Conservation (phyloP, 148 eudicot genomes). For the Silene uniflora region DNA sequence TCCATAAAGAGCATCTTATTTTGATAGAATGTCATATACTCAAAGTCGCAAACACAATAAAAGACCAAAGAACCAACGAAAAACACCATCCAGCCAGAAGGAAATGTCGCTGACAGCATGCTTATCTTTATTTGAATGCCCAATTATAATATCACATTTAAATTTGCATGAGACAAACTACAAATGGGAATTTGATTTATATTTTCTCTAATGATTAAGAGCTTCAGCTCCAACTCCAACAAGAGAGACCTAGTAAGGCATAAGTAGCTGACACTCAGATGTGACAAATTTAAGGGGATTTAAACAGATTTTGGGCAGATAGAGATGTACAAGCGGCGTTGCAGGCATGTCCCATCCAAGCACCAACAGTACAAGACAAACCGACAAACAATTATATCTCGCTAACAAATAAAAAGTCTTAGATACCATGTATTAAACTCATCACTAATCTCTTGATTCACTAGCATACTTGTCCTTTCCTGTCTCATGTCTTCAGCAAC, state of each 20-base stretch:
- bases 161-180: no score
- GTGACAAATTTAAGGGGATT: no score
- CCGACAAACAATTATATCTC: not conserved
- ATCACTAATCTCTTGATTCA: not conserved
- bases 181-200: not conserved
- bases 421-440: not conserved
- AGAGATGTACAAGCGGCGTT: not conserved
- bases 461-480: not conserved
- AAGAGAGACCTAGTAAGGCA: not conserved
- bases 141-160: not conserved
- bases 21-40: not conserved
- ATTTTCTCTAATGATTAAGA: not conserved
- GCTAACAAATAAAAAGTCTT: not conserved
- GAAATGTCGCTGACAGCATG: not conserved
- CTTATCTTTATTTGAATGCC: not conserved
- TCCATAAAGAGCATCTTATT: not conserved
- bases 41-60: not conserved
- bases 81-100: not conserved
- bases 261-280: not conserved
- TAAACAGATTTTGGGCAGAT: not conserved
- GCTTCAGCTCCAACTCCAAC: not conserved
- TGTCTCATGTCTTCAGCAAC: not conserved
- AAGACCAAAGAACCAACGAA: not conserved
- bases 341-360: not conserved
- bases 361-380: not conserved